These are phyloP conservation scores for Colletotrichum sublineola DNA, from an alignment of 2,329 filamentous ascomycete genomes.

Conservation along the genomic window DNA sequence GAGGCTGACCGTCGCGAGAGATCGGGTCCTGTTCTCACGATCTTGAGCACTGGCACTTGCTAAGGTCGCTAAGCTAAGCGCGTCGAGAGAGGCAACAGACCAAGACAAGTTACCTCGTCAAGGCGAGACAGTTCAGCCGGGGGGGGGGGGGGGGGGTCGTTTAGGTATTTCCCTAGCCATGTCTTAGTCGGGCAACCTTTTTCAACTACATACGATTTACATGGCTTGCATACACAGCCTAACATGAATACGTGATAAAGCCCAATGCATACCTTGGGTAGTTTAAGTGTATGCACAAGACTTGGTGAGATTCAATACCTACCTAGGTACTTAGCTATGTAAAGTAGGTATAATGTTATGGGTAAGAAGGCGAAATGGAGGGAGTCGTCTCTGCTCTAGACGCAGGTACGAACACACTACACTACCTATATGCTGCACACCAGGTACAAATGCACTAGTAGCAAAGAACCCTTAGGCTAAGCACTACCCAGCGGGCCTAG, in stretches of 20 bases:
- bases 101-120: constrained; percentile 2
- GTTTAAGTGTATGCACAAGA: no score
- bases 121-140: not conserved
- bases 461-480: constrained; percentile 35
- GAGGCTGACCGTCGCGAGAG: not conserved
- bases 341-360: not conserved
- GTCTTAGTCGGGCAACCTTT: constrained; percentile 6
- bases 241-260: no score
- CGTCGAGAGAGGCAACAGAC: constrained; percentile 16
- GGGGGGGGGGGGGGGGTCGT: not conserved
- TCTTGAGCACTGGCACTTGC: not conserved
- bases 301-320: no score
- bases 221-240: not conserved
- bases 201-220: not conserved
- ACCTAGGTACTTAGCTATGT: no score
- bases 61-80: not conserved
- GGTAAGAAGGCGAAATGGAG: not conserved
- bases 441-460: not conserved
- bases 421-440: no score
- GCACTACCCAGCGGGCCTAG: constrained; percentile 34
- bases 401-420: constrained; percentile 3
- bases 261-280: no score
- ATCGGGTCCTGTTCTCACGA: no score
- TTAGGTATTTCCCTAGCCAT: not conserved
- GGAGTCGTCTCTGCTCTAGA: constrained; percentile 8